Evolutionary conservation across 257 asterid genomes (phyloP), one percentile per base, ranked within the genome.

Genomic region (Parsonsia alboflavescens): DNA sequence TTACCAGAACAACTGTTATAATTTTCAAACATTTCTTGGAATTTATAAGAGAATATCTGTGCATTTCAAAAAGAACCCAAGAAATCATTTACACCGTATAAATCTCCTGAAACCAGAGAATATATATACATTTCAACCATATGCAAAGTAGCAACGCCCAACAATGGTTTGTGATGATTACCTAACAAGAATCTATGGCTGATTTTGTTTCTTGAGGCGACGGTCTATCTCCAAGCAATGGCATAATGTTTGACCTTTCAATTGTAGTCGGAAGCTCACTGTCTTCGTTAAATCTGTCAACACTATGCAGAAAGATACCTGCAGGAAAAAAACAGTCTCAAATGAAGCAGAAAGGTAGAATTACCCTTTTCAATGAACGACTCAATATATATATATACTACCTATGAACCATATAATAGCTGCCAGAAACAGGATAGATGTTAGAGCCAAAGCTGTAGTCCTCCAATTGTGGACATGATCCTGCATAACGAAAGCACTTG

Each of bases 401-500:
- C 98, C 99, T 79, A 85, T 82, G 76, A 83, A 87, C 99, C 99
- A 95, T 73, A 92, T 85, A 42, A 77, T 86, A 63, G 97, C 86
- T 9, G 99, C 88, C 64, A 92, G 30, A 69, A 95, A 92, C 69
- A 95, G 77, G 83, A 95, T 49, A 5, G 99, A 87, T 10, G 99
- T 88, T 82, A 92, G 81, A 54, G 77, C 78, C 54, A 95, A 90
- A 48, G 99, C 89, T 36, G 96, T 89, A 36, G 46, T 63, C 85
- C 96, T 92, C 99, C 99, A 95, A 70, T 95, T 95, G 85, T 92
- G 52, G 41, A 95, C 77, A 44, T 36, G 85, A 79, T 95, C 99
- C 99, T 95, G 90, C 87, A 82, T 33, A 79, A 75, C 8, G 44
- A 33, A 66, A 65, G 50, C 28, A 39, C 10, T 19, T 16, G 22